phyloP scores from a whole-genome alignment of 768 basidiomycete genomes.

The Phlebiopsis flavidoalba region DNA sequence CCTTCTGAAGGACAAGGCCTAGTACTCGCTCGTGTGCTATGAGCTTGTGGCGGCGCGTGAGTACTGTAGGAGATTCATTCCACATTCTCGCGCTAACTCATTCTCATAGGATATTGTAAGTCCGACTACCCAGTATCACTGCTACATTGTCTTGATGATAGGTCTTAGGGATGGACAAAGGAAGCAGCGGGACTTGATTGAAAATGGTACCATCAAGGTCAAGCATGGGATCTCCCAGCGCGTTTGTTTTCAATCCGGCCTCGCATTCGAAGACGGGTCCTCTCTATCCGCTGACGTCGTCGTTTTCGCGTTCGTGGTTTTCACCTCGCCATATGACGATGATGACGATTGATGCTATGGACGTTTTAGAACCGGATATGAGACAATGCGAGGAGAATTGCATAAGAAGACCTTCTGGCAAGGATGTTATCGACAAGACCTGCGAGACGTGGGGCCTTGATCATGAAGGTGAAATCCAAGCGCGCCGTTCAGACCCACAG shows the following conservation, averaged over 20 bases:
- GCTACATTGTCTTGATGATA: not conserved
- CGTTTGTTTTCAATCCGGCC: conserved; percentile 11
- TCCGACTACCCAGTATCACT: not conserved
- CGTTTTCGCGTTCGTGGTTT: conserved; percentile 27
- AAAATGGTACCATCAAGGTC: conserved; percentile 13
- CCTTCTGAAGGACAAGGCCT: conserved; percentile 28
- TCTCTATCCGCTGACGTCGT: conserved; percentile 25
- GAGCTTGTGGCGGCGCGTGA: conserved; percentile 30
- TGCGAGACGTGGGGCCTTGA: conserved; percentile 34
- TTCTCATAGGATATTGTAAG: conserved; percentile 12
- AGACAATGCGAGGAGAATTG: conserved; percentile 25
- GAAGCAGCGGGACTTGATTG: conserved; percentile 18
- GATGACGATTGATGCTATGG: too few species aligned
- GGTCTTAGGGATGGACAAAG: conserved; percentile 15
- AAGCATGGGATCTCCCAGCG: conserved; percentile 14
- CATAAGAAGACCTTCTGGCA: conserved; percentile 30
- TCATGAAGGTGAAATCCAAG: conserved; percentile 33
- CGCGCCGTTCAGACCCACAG: conserved; percentile 33
- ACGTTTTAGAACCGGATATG: conserved; percentile 27
- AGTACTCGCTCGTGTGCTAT: conserved; percentile 22
- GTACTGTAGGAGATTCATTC: not conserved
- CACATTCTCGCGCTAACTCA: not conserved
- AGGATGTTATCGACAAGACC: conserved; percentile 29
- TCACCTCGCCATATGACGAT: too few species aligned
- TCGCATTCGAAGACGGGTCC: conserved; percentile 25